A percentile compares a stretch with the other conserved stretches of the same genome.
Evolutionary conservation across 352 stramenopile genomes (phyloP).

Genomic region (Phytophthora pistaciae): DNA sequence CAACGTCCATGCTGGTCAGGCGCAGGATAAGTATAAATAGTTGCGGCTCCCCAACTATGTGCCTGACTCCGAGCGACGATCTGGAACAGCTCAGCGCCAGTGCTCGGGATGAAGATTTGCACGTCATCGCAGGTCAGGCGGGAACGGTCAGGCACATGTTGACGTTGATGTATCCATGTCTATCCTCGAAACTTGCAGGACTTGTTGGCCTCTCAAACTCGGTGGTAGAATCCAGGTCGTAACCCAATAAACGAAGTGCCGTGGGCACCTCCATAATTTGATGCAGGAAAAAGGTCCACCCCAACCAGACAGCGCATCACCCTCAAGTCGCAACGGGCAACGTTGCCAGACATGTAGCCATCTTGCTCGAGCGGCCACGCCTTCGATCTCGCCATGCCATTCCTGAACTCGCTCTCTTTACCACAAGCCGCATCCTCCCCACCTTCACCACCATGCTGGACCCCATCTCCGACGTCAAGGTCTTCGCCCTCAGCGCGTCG

Average conservation of each 20-base stretch:
- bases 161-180: slow-evolving; percentile 12
- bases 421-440: not conserved
- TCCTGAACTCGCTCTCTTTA: slow-evolving; percentile 19
- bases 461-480: slow-evolving; percentile 35
- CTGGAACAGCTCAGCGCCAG: not conserved
- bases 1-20: not conserved
- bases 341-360: slow-evolving; percentile 1
- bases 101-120: slow-evolving; percentile 9
- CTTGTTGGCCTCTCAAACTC: not conserved
- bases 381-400: not conserved
- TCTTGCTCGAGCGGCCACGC: not conserved
- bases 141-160: slow-evolving; percentile 11
- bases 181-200: slow-evolving; percentile 3
- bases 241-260: too few species aligned
- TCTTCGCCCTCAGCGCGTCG: slow-evolving; percentile 48
- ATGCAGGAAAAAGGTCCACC: not conserved
- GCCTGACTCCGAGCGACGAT: too few species aligned
- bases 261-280: not conserved
- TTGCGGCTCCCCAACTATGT: too few species aligned
- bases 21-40: not conserved
- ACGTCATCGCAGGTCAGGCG: slow-evolving; percentile 11
- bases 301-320: not conserved
- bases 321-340: not conserved
- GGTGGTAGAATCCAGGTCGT: not conserved
- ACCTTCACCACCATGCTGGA: slow-evolving; percentile 13